These are phyloP conservation scores for Ogataea polymorpha DNA, from an alignment of 805 yeast genomes.

Conservation along the genomic window DNA sequence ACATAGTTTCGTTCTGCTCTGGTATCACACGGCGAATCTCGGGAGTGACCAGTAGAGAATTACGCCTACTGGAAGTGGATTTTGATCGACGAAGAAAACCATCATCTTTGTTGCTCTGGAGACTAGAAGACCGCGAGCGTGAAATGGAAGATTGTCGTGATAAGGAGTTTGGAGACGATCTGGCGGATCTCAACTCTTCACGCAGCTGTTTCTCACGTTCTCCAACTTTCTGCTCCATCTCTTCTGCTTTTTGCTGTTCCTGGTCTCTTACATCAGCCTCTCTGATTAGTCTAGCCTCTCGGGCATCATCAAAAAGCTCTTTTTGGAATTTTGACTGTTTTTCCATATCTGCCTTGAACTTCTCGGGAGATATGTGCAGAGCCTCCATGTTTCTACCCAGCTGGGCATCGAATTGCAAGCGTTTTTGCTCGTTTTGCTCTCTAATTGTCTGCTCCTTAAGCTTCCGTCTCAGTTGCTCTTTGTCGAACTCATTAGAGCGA, in stretches of 20 bases:
- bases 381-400: slow-evolving; percentile 21
- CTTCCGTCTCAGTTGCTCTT: slow-evolving; percentile 26
- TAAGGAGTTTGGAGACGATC: slow-evolving; percentile 14
- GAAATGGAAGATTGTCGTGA: slow-evolving; percentile 15
- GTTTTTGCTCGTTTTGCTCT: slow-evolving; percentile 19
- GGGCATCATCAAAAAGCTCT: slow-evolving; percentile 24
- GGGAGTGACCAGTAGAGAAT: slow-evolving; percentile 16
- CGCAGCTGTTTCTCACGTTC: slow-evolving; percentile 23
- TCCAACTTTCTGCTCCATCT: slow-evolving; percentile 16
- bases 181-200: slow-evolving; percentile 17
- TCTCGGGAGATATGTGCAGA: slow-evolving; percentile 25
- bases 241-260: slow-evolving; percentile 15
- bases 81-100: slow-evolving; percentile 8
- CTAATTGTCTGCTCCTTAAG: slow-evolving; percentile 21
- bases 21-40: slow-evolving; percentile 13
- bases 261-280: slow-evolving; percentile 22
- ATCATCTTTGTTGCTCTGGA: slow-evolving; percentile 4
- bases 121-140: slow-evolving; percentile 18
- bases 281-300: slow-evolving; percentile 22
- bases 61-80: slow-evolving; percentile 11
- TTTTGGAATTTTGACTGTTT: slow-evolving; percentile 25
- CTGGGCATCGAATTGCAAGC: slow-evolving; percentile 9
- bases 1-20: background rate
- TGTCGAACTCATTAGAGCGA: slow-evolving; percentile 42
- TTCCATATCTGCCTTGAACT: slow-evolving; percentile 24